phyloP scores from a whole-genome alignment of 106 monocot genomes.

The Dendrobium chrysotoxum region DNA sequence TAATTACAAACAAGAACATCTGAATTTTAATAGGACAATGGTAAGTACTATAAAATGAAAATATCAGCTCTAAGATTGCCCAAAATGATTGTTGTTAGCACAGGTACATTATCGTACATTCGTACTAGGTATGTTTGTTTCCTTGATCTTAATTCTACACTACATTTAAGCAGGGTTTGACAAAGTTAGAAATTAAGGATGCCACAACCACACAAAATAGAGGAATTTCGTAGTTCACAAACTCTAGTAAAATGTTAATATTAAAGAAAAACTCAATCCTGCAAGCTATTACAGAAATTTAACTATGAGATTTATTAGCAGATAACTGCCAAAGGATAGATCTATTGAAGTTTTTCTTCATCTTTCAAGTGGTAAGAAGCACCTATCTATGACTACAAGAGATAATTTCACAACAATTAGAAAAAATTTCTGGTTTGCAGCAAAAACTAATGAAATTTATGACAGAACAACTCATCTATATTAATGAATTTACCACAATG shows the following conservation, averaged over 20 bases:
- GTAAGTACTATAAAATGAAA: not conserved
- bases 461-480: not conserved
- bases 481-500: not conserved
- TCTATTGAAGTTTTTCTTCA: not conserved
- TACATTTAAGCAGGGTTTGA: not conserved
- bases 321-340: not conserved
- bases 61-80: not conserved
- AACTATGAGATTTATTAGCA: not conserved
- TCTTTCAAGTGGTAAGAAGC: not conserved
- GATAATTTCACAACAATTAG: not conserved
- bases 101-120: not conserved
- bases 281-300: not conserved
- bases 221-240: not conserved
- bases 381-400: not conserved
- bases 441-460: not conserved
- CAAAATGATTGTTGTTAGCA: not conserved
- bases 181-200: slow-evolving; percentile 2
- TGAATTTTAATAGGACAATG: not conserved
- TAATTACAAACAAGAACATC: not conserved
- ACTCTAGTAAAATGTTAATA: not conserved
- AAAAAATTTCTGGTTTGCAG: not conserved
- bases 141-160: not conserved
- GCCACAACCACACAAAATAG: not conserved
- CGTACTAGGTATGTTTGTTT: not conserved
- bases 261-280: not conserved